phyloP scores from a whole-genome alignment of 176 grass and related monocot species.

The Hordeum vulgare region MorexV3_pseudomolecules_assembly NC_058519.1:583456905-583457404 shows the following conservation, averaged over 20 bases:
- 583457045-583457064: constrained; percentile 78
- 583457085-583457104: constrained; percentile 88
- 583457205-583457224: constrained; percentile 81
- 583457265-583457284: constrained; percentile 68
- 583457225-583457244: constrained; percentile 69
- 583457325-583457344: constrained; percentile 80
- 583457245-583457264: constrained; percentile 71
- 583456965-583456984: constrained; percentile 89
- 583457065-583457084: constrained; percentile 87
- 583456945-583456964: constrained; percentile 91
- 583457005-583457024: constrained; percentile 87
- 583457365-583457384: constrained; percentile 71
- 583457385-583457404: constrained; percentile 95
- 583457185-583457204: constrained; percentile 97
- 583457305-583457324: constrained; percentile 82
- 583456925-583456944: constrained; percentile 84
- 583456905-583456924: constrained; percentile 61
- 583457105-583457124: constrained; percentile 85
- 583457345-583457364: constrained; percentile 43
- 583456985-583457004: constrained; percentile 77
- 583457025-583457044: constrained; percentile 65
- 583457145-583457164: constrained; percentile 95
- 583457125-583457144: constrained; percentile 69
- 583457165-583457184: constrained; percentile 66
- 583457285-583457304: constrained; percentile 85